Evolutionary conservation across 768 basidiomycete species (phyloP).

Genomic region (Suillus sp.): DNA sequence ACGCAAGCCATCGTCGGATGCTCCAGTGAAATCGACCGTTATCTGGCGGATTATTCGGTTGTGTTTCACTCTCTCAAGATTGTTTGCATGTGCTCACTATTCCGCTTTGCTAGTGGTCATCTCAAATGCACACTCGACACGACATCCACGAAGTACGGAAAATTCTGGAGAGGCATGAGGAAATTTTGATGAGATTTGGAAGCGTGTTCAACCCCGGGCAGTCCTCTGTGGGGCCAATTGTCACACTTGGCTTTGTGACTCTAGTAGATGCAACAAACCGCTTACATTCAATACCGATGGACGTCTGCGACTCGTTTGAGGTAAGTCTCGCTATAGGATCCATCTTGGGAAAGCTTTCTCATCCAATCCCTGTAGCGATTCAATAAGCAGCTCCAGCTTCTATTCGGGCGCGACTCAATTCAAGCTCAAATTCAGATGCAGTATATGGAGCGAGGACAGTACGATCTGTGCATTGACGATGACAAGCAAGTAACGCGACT

Average conservation of each 20-base stretch:
- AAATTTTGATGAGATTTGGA: too few species aligned
- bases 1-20: neutral
- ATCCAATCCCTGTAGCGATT: constrained; percentile 22
- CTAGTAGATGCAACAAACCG: constrained; percentile 28
- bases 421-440: constrained; percentile 27
- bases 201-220: too few species aligned
- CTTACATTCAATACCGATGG: constrained; percentile 26
- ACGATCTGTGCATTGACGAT: constrained; percentile 30
- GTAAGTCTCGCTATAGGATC: constrained; percentile 9
- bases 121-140: neutral
- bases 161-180: too few species aligned
- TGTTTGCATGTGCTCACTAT: neutral
- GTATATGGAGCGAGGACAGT: constrained; percentile 27
- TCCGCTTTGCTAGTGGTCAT: neutral
- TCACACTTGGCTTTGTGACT: constrained; percentile 21
- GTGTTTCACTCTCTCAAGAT: neutral
- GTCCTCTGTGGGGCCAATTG: constrained; percentile 21
- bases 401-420: constrained; percentile 19
- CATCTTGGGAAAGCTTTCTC: neutral
- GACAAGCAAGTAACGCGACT: constrained; percentile 26
- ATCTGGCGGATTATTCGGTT: neutral
- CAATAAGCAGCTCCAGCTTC: constrained; percentile 18
- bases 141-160: neutral
- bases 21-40: neutral
- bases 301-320: constrained; percentile 28